phyloP scores from a whole-genome alignment of 805 yeast genomes.

The Wickerhamomyces chaumierensis region DNA sequence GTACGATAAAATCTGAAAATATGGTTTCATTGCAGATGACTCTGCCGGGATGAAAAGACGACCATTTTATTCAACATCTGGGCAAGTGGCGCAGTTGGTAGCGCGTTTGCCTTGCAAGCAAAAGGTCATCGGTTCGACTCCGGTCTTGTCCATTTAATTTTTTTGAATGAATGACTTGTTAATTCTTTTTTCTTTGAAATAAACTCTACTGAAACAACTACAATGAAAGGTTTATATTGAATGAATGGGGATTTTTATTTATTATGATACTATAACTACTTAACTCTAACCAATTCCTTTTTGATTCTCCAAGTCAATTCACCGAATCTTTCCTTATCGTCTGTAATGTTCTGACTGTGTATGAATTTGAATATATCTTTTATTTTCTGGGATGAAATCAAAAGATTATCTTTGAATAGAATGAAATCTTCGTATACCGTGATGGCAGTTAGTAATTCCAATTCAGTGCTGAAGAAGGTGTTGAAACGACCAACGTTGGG shows the following conservation, averaged over 20 bases:
- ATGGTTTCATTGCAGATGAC: too few relatives aligned
- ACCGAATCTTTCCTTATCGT: constrained; percentile 4
- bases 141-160: constrained; percentile 38
- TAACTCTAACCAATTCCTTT: constrained; percentile 3
- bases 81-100: constrained; percentile 58
- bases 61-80: constrained; percentile 9
- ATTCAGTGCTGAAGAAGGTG: constrained; percentile 19
- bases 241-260: too few relatives aligned
- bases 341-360: constrained; percentile 6
- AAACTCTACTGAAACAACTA: too few relatives aligned
- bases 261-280: not conserved
- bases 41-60: too few relatives aligned
- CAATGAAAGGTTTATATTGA: too few relatives aligned
- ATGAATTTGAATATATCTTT: constrained; percentile 7
- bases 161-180: not conserved
- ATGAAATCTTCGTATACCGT: constrained; percentile 24
- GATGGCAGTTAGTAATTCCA: constrained; percentile 23
- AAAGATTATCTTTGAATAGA: constrained; percentile 3
- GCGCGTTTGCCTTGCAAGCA: constrained; percentile 54
- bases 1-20: too few relatives aligned
- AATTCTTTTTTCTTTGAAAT: too few relatives aligned
- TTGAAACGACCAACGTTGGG: constrained; percentile 16
- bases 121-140: constrained; percentile 53
- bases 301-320: constrained; percentile 8
- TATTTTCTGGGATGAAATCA: not conserved